These are phyloP conservation scores for Dalechampia spathulata DNA, from an alignment of 441 rosid genomes.

Conservation along the genomic window DNA sequence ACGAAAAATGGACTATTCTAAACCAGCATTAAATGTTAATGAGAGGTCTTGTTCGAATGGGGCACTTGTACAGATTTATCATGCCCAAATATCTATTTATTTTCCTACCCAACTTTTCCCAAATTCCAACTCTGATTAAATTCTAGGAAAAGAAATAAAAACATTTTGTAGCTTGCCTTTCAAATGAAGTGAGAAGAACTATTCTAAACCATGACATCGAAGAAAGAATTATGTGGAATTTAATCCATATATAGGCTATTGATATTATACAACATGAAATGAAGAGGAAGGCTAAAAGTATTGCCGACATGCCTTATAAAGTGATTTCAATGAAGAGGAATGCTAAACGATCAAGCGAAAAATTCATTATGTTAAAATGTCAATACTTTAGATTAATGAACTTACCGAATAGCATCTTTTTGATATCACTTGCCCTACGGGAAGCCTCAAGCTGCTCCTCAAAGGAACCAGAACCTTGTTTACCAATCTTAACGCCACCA, in stretches of 20 bases:
- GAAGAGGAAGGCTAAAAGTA: background rate
- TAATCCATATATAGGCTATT: background rate
- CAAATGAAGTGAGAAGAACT: too few relatives aligned
- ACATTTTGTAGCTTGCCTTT: background rate
- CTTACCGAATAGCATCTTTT: slow-evolving; percentile 82
- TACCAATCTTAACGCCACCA: slow-evolving; percentile 46
- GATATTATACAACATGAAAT: background rate
- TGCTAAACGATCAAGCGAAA: background rate
- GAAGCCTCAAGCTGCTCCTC: slow-evolving; percentile 82
- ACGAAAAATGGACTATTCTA: background rate
- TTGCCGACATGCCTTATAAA: too few relatives aligned
- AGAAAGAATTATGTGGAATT: background rate
- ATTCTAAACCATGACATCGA: background rate
- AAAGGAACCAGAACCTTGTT: slow-evolving; percentile 53
- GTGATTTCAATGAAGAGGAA: too few relatives aligned
- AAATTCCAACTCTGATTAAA: background rate
- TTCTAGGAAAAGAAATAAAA: background rate
- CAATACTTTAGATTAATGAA: slow-evolving; percentile 5
- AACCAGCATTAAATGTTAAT: background rate
- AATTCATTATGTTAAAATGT: background rate
- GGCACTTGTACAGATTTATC: background rate
- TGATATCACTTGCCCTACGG: slow-evolving; percentile 81
- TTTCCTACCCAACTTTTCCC: background rate
- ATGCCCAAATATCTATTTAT: background rate
- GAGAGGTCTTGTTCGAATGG: background rate